phyloP scores from a whole-genome alignment of 176 grass and related monocot species.

The Canna indica region DNA sequence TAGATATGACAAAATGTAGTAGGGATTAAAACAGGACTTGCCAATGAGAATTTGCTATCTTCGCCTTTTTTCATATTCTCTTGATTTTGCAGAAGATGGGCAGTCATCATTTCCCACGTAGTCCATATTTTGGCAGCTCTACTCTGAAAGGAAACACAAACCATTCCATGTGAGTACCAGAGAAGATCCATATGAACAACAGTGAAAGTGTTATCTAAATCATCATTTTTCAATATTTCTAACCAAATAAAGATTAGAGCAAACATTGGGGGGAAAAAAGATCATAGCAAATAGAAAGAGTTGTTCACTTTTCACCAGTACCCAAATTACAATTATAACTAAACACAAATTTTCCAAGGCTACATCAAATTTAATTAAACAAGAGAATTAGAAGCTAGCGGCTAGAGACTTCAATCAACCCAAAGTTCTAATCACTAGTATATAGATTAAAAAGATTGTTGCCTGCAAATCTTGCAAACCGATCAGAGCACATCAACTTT shows the following conservation, averaged over 20 bases:
- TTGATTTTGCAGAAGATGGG: conserved; percentile 82
- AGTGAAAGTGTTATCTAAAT: not conserved
- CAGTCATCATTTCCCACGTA: conserved; percentile 93
- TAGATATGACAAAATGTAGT: not conserved
- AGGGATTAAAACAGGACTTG: conserved; percentile 31
- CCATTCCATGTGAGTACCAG: not conserved
- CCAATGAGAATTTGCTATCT: conserved; percentile 75
- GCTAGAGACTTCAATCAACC: not conserved
- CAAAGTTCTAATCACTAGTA: not conserved
- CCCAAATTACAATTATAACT: not conserved
- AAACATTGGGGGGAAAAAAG: too few species aligned
- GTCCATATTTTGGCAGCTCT: conserved; percentile 92
- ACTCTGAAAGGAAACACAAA: conserved; percentile 35
- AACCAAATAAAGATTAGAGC: too few species aligned
- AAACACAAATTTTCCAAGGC: not conserved
- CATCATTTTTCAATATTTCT: not conserved
- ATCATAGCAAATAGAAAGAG: too few species aligned
- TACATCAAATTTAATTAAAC: not conserved
- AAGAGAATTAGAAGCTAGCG: not conserved
- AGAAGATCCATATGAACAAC: not conserved
- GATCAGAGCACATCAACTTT: too few species aligned
- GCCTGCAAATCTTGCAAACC: too few species aligned
- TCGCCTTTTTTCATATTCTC: conserved; percentile 69
- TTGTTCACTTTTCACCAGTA: not conserved
- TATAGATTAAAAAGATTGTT: too few species aligned